These are phyloP conservation scores for Podosphaera fusca DNA, from an alignment of 2,329 filamentous ascomycete species.

Conservation along the genomic window DNA sequence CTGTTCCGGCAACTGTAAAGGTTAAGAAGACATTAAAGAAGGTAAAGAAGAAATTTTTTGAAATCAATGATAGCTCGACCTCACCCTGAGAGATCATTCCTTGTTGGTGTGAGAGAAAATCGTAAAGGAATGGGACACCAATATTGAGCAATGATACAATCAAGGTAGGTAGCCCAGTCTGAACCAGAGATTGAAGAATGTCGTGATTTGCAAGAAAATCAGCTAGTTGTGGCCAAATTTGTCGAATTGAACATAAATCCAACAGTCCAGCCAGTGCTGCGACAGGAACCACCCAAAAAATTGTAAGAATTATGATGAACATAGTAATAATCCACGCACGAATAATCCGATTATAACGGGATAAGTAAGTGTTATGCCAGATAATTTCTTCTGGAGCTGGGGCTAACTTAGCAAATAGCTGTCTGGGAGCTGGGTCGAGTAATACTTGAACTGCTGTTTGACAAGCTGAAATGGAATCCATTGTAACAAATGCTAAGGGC, in stretches of 20 bases:
- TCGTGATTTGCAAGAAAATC: slow-evolving; percentile 42
- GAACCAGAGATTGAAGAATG: slow-evolving; percentile 53
- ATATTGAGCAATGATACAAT: slow-evolving; percentile 73
- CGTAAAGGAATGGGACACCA: slow-evolving; percentile 80
- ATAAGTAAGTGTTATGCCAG: slow-evolving; percentile 80
- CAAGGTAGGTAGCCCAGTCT: slow-evolving; percentile 69
- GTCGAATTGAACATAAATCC: slow-evolving; percentile 57
- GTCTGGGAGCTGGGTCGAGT: slow-evolving; percentile 70
- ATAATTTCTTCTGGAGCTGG: slow-evolving; percentile 83
- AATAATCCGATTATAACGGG: slow-evolving; percentile 47
- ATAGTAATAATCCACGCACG: slow-evolving; percentile 67
- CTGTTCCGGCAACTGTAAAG: slow-evolving; percentile 72
- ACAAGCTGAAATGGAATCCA: slow-evolving; percentile 79
- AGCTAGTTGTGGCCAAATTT: slow-evolving; percentile 47
- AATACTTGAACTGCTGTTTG: slow-evolving; percentile 95
- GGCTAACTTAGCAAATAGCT: slow-evolving; percentile 63
- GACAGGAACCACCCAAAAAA: slow-evolving; percentile 74
- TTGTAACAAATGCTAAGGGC: slow-evolving; percentile 82
- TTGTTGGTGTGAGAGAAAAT: slow-evolving; percentile 74
- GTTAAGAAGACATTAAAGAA: slow-evolving; percentile 98
- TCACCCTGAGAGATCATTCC: slow-evolving; percentile 91
- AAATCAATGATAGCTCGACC: slow-evolving; percentile 81
- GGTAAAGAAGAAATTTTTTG: slow-evolving; percentile 97
- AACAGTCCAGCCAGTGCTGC: slow-evolving; percentile 57
- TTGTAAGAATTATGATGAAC: slow-evolving; percentile 58